Conservation (phyloP, 2,329 filamentous ascomycete genomes). For the Apiospora kogelbergensis region DNA sequence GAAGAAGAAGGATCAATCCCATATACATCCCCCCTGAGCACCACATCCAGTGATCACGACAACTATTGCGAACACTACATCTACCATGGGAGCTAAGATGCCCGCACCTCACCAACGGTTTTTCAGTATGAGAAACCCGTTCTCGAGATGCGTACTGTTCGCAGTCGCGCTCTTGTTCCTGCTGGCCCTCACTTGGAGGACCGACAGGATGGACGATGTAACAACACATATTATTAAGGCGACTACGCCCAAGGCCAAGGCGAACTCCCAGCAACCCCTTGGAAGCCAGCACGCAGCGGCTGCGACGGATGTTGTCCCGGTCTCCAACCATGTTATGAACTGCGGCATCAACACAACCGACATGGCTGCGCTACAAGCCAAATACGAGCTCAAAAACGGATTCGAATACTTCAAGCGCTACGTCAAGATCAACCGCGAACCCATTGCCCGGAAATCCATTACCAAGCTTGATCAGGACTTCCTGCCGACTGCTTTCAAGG, state of each 20-base stretch:
- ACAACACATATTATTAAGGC: slow-evolving; percentile 42
- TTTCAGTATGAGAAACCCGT: slow-evolving; percentile 50
- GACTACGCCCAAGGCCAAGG: slow-evolving; percentile 30
- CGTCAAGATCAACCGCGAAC: slow-evolving; percentile 49
- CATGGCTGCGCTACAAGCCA: slow-evolving; percentile 44
- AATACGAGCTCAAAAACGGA: slow-evolving; percentile 47
- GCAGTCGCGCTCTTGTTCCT: slow-evolving; percentile 43
- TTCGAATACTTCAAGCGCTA: slow-evolving; percentile 59
- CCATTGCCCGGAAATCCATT: slow-evolving; percentile 49
- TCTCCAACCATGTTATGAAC: slow-evolving; percentile 41
- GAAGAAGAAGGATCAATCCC: background rate
- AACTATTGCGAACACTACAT: slow-evolving; percentile 16
- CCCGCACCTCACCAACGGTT: slow-evolving; percentile 40
- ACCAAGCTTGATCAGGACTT: slow-evolving; percentile 51
- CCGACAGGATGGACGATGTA: slow-evolving; percentile 40
- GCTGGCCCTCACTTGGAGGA: slow-evolving; percentile 40
- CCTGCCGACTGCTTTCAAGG: slow-evolving; percentile 45
- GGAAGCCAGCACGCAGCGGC: slow-evolving; percentile 25
- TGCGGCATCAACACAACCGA: slow-evolving; percentile 50
- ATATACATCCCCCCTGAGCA: background rate
- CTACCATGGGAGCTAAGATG: slow-evolving; percentile 39
- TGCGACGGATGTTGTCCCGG: slow-evolving; percentile 30
- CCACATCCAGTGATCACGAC: background rate
- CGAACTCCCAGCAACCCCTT: slow-evolving; percentile 29
- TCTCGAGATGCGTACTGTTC: slow-evolving; percentile 44